Percentiles rank a stretch among this genome's conserved stretches.
phyloP scores from a whole-genome alignment of 2,329 filamentous ascomycete genomes.

The Podosphaera xanthii region DNA sequence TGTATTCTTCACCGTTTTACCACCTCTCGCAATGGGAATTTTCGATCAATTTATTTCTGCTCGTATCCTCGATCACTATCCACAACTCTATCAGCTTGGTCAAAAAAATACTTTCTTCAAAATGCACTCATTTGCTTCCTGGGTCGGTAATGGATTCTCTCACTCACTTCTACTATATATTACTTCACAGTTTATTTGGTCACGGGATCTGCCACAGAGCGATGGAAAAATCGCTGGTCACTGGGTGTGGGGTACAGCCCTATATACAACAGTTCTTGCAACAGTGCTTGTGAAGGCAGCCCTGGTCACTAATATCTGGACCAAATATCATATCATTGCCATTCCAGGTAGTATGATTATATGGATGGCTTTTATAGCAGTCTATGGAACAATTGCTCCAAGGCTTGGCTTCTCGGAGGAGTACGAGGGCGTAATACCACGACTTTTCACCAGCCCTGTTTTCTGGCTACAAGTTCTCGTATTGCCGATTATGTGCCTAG shows the following conservation, averaged over 20 bases:
- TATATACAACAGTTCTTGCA: slow-evolving; percentile 82
- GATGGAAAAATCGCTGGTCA: slow-evolving; percentile 74
- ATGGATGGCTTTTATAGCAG: slow-evolving; percentile 76
- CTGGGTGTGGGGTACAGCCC: slow-evolving; percentile 92
- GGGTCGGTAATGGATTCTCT: slow-evolving; percentile 87
- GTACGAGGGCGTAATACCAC: slow-evolving; percentile 63
- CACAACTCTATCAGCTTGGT: slow-evolving; percentile 80
- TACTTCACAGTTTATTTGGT: slow-evolving; percentile 59
- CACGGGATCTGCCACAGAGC: slow-evolving; percentile 50
- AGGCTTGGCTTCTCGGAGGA: slow-evolving; percentile 62
- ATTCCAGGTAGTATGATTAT: slow-evolving; percentile 84
- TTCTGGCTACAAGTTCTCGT: slow-evolving; percentile 85
- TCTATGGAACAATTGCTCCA: slow-evolving; percentile 70
- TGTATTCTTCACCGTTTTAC: slow-evolving; percentile 87
- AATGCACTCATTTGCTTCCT: slow-evolving; percentile 74
- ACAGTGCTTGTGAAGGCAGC: slow-evolving; percentile 90
- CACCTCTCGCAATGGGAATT: slow-evolving; percentile 83
- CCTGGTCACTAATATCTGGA: slow-evolving; percentile 93
- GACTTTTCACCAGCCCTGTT: slow-evolving; percentile 55
- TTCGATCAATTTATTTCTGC: slow-evolving; percentile 96
- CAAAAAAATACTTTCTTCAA: slow-evolving; percentile 89
- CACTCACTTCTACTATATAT: slow-evolving; percentile 89
- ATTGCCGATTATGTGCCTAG: slow-evolving; percentile 57
- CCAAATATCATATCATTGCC: slow-evolving; percentile 87
- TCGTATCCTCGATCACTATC: slow-evolving; percentile 78